Percentiles rank a stretch among this genome's conserved stretches.
These are phyloP conservation scores for Botrytis porri DNA, from an alignment of 2,329 filamentous ascomycete genomes.

Conservation along the genomic window DNA sequence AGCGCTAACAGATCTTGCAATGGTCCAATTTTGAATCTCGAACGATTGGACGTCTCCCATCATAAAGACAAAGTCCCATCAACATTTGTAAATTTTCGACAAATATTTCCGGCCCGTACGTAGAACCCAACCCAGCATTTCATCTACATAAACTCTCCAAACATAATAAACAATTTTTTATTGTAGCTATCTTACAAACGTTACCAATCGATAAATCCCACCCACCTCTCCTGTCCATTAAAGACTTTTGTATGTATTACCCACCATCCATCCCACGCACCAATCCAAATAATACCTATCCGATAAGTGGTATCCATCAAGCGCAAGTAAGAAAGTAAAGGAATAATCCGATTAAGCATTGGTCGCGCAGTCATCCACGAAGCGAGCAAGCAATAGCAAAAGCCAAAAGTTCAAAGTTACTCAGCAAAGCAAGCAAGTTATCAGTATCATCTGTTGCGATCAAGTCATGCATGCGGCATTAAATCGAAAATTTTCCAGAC, in stretches of 20 bases:
- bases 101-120: not conserved
- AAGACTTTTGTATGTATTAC: not conserved
- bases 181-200: not conserved
- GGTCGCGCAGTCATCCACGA: not conserved
- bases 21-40: not conserved
- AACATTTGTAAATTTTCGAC: not conserved
- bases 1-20: not conserved
- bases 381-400: conserved; percentile 10
- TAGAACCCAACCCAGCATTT: not conserved
- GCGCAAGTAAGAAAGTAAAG: not conserved
- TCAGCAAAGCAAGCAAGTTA: conserved; percentile 12
- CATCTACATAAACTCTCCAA: not conserved
- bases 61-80: not conserved
- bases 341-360: not conserved
- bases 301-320: not conserved
- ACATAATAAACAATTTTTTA: not conserved
- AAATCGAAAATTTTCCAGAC: conserved; percentile 3
- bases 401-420: conserved; percentile 11
- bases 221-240: not conserved
- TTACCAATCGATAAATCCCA: not conserved
- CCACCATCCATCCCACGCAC: conserved; percentile 1
- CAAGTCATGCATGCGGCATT: conserved; percentile 15
- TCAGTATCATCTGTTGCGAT: conserved; percentile 10
- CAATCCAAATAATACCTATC: conserved; percentile 7
- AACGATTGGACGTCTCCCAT: not conserved